Base-by-base conservation (phyloP, 2,329 filamentous ascomycete genomes). In the Penicillium sp. region DNA sequence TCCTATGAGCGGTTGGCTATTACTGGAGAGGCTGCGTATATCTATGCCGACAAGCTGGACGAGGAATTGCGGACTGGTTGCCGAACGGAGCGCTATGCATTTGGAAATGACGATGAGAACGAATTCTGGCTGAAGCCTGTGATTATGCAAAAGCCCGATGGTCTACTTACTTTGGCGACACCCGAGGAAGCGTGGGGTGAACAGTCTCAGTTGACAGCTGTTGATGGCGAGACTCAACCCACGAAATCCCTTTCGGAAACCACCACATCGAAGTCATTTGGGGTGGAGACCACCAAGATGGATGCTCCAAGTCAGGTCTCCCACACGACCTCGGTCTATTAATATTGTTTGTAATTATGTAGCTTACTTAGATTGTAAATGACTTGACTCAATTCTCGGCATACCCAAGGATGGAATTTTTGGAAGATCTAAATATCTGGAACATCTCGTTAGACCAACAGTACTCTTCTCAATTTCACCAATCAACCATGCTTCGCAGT, bases 1-100 rank as follows among this genome's bases (percentile, higher is more conserved):
- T 64, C 56, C 16, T 65, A 60, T 44, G 63, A 65, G 37, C 57
- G 63, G 10, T 48, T 63, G 3, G 56, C 58, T 2, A 64, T 65
- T 14, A 48, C 53, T 9, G 52, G 60, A 27, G 39, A 39, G 14
- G 21, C 33, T 19, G 48, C 48, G 16, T 50, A 50, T 41, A 21
- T 27, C 27, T 55, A 55, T 22, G 47, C 44, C 19, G 53, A 55
- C 37, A 19, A n/a, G 10, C 21, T 55, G 53, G 53, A 55, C 14
- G 53, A 55, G 9, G 53, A 55, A 31, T 3, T 55, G 47, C 48
- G 48, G 19, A 39, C 31, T 46, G 53, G 47, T 6, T 39, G 50
- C 21, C 46, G 53, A 45, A 55, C 53, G 16, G 53, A 50, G 37
- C 53, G 53, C 33, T 45, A 24, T 29, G 21, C 19, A 13, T 29